These are phyloP conservation scores for Carallia pectinifolia DNA, from an alignment of 345 rosid species.

Conservation along the genomic window DNA sequence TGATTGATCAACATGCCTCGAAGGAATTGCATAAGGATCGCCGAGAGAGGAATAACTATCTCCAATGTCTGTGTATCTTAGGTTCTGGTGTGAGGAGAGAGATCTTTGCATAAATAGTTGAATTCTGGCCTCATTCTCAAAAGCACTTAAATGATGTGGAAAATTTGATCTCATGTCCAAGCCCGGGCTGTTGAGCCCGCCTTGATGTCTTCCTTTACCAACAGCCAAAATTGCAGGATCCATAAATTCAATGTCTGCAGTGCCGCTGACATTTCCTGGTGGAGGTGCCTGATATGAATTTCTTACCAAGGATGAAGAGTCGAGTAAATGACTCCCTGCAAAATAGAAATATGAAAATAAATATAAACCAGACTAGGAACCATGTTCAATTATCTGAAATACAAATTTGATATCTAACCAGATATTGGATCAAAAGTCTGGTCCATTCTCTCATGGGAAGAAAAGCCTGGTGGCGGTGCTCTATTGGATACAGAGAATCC, in stretches of 20 bases:
- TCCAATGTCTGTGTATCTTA: conserved; percentile 46
- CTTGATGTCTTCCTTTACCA: conserved; percentile 71
- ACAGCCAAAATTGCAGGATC: conserved; percentile 97
- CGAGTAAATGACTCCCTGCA: conserved; percentile 55
- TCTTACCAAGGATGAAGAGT: conserved; percentile 50
- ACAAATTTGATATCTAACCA: conserved; percentile 40
- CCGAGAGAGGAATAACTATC: conserved; percentile 49
- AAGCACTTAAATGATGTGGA: conserved; percentile 45
- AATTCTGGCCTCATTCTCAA: conserved; percentile 64
- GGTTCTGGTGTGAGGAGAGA: conserved; percentile 51
- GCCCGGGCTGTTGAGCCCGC: conserved; percentile 47
- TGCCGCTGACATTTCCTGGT: conserved; percentile 37
- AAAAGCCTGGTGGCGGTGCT: conserved; percentile 92
- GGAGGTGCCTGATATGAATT: conserved; percentile 44
- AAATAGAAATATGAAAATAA: conserved; percentile 4
- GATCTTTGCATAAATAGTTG: conserved; percentile 68
- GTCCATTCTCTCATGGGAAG: conserved; percentile 59
- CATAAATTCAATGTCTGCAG: conserved; percentile 72
- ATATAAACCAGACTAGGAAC: neutral
- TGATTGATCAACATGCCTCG: conserved; percentile 60
- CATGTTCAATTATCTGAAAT: neutral
- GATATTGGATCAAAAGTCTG: conserved; percentile 43
- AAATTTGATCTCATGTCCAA: conserved; percentile 57
- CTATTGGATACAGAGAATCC: conserved; percentile 78
- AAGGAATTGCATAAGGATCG: conserved; percentile 53